Evolutionary conservation across 2,329 filamentous ascomycete species (phyloP), one percentile per base, ranked within the genome.

Genomic region (Claviceps sp.): DNA sequence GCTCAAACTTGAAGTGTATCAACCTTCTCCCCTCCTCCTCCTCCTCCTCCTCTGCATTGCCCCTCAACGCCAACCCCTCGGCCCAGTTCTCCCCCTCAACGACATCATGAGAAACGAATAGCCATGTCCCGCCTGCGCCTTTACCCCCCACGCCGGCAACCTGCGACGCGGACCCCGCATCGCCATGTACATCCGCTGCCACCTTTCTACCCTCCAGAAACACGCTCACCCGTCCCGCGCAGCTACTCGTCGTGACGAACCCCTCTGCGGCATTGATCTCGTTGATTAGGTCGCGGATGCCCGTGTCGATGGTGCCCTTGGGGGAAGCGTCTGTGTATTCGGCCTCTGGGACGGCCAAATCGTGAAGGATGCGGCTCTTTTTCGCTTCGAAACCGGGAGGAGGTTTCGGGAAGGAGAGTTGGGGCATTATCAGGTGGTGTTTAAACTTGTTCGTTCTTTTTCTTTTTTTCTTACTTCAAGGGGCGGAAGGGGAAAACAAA

Each of bases 1-100:
- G 88, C 65, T 96, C 90, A 62, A 94, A 96, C 67, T 95, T 93
- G 69, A 95, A 86, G 66, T 91, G 88, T 49, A 95, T 75, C 65
- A 78, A 67, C 61, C 77, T 72, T 60, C 68, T 66, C 52, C 64
- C 63, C 49, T 23, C 17, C 4, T 5, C 38, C 1, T 5, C 9
- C 4, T 23, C 22, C 20, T 17, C n/a, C 38, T 2, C 17, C n/a
- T 43, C 20, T 5, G 7, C 39, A 14, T 42, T 17, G n/a, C n/a
- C 39, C 39, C 16, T 4, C 38, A 69, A 54, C 5, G 57, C 59
- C 26, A 69, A 56, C 3, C 57, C 50, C 38, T 57, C 65, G 47
- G 52, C 58, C 66, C 60, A 71, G 52, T 60, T 66, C 59, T 56
- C 52, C 22, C 50, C 45, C 22, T 47, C 13, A 9, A 56, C 69